Conservation (phyloP, 75 land plant species). For the Pseudotsuga menziesii region DNA sequence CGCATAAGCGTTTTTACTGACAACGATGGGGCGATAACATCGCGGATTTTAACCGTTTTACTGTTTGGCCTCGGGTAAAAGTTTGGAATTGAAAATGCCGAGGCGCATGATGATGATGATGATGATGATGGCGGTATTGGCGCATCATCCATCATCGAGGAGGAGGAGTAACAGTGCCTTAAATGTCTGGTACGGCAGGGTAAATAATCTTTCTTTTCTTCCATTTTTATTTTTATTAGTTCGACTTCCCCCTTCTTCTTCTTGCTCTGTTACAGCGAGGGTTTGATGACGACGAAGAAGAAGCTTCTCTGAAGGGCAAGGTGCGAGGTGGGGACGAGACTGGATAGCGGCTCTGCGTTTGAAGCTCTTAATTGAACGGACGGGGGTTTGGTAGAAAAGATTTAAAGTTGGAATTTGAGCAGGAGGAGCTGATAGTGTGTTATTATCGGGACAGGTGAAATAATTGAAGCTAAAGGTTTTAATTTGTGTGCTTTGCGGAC, state of each 20-base stretch:
- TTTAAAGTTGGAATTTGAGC: neutral
- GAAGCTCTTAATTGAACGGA: neutral
- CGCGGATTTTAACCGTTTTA: neutral
- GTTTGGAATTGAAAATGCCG: no score
- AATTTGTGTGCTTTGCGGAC: neutral
- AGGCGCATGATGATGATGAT: neutral
- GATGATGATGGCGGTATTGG: neutral
- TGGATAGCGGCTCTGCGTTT: neutral
- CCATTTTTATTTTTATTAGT: neutral
- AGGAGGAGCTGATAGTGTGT: neutral
- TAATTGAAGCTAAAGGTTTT: neutral
- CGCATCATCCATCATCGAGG: neutral
- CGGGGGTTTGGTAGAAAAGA: neutral
- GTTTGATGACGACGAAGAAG: slow-evolving; percentile 6
- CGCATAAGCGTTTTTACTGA: neutral
- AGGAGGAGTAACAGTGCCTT: neutral
- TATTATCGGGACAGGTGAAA: neutral
- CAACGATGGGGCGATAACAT: neutral
- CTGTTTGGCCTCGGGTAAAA: neutral
- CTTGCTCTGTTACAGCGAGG: neutral
- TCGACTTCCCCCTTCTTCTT: no score
- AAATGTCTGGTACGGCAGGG: neutral
- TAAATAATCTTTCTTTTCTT: neutral
- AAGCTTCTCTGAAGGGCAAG: neutral
- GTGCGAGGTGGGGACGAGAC: neutral